These are phyloP conservation scores for Globisporangium nunn DNA, from an alignment of 352 stramenopile genomes.

Conservation along the genomic window DNA sequence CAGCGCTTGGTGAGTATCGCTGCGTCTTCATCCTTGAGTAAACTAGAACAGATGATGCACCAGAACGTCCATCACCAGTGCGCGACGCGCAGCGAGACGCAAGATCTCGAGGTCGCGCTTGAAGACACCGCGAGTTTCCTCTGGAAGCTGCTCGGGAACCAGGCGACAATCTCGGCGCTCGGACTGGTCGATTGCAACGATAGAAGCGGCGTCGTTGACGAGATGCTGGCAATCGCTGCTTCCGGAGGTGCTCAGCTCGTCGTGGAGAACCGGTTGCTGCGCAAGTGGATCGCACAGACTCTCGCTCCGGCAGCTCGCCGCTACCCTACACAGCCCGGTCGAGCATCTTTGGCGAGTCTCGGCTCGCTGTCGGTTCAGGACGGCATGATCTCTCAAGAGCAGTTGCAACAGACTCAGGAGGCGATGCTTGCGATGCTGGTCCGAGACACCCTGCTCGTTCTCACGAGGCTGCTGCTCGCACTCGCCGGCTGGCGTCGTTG, in stretches of 20 bases:
- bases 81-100: constrained; percentile 21
- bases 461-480: constrained; percentile 37
- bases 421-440: constrained; percentile 16
- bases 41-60: constrained; percentile 44
- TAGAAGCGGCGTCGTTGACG: background rate
- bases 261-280: constrained; percentile 9
- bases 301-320: constrained; percentile 8
- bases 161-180: constrained; percentile 1
- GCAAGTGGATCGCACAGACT: constrained; percentile 14
- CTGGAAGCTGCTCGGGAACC: constrained; percentile 5
- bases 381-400: background rate
- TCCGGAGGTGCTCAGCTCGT: background rate
- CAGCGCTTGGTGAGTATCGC: constrained; percentile 15
- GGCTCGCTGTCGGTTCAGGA: background rate
- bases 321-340: constrained; percentile 3
- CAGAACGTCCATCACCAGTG: constrained; percentile 51
- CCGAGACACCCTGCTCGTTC: constrained; percentile 31
- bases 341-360: background rate
- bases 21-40: constrained; percentile 26
- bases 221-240: constrained; percentile 5
- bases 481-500: constrained; percentile 33
- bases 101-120: constrained; percentile 18
- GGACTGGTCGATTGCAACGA: background rate
- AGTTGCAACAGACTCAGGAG: constrained; percentile 1
- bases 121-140: constrained; percentile 2